A percentile compares a stretch with the other conserved stretches of the same genome.
These are phyloP conservation scores for Nemophila menziesii DNA, from an alignment of 257 asterid genomes.

Conservation along the genomic window DNA sequence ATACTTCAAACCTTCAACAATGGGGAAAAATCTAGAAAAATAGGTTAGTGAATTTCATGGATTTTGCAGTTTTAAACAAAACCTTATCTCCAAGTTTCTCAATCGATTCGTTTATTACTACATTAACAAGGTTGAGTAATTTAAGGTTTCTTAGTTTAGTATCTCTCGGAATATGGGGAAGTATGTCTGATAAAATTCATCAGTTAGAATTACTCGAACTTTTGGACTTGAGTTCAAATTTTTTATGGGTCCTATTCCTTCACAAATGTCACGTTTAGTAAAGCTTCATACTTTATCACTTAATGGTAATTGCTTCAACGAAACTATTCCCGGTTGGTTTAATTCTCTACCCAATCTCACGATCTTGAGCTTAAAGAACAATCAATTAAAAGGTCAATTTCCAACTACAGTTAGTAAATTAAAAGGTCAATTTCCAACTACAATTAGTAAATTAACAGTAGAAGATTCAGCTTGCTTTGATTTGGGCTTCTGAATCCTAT, in stretches of 20 bases:
- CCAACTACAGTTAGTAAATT: constrained; percentile 50
- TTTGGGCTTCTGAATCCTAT: constrained; percentile 68
- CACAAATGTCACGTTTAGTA: constrained; percentile 58
- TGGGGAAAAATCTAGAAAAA: too few relatives aligned
- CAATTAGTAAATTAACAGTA: too few relatives aligned
- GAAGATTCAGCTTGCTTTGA: constrained; percentile 75
- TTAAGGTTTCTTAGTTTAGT: constrained; percentile 68
- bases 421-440: too few relatives aligned
- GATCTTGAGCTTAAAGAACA: constrained; percentile 64
- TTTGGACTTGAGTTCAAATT: constrained; percentile 82
- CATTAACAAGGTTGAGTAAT: constrained; percentile 61
- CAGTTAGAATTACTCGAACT: constrained; percentile 55
- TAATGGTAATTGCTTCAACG: constrained; percentile 73
- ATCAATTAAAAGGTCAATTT: constrained; percentile 55
- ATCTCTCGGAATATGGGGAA: constrained; percentile 89
- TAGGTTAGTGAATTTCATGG: constrained; percentile 48
- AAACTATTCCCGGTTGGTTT: constrained; percentile 67
- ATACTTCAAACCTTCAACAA: too few relatives aligned
- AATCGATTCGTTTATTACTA: constrained; percentile 74
- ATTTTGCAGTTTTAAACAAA: constrained; percentile 42
- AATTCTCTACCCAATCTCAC: constrained; percentile 61
- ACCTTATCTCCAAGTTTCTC: constrained; percentile 67
- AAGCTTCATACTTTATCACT: constrained; percentile 53
- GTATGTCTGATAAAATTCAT: constrained; percentile 68
- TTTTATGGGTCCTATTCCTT: constrained; percentile 65